phyloP scores from a whole-genome alignment of 768 basidiomycete species.

The Mycena olivaceomarginata region DNA sequence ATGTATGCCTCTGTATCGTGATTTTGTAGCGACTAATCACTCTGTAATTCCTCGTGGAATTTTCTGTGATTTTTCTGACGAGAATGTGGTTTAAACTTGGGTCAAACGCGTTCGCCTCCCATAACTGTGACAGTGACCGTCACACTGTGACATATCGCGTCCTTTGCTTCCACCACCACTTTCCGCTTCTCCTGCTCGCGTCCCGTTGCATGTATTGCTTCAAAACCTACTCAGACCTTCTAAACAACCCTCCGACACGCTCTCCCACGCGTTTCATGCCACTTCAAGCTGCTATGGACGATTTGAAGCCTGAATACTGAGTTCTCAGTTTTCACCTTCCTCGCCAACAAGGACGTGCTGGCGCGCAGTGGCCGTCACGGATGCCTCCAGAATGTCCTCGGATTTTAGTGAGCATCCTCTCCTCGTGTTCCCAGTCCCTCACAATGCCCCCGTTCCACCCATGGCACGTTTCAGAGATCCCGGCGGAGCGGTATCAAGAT shows the following conservation, averaged over 20 bases:
- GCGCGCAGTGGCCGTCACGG: no score
- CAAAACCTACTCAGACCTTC: neutral
- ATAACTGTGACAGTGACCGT: neutral
- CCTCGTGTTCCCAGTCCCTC: no score
- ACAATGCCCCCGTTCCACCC: no score
- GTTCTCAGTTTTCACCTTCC: neutral
- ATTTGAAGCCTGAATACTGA: neutral
- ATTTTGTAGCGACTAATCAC: no score
- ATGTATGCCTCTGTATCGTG: no score
- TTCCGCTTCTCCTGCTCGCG: neutral
- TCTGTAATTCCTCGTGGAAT: no score
- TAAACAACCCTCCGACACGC: neutral
- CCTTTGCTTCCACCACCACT: neutral
- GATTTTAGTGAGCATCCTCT: no score
- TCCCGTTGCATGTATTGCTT: neutral
- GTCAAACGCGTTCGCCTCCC: neutral
- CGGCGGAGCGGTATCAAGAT: no score
- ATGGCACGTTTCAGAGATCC: no score
- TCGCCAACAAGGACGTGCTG: neutral
- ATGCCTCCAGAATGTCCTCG: no score
- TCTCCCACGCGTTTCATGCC: neutral
- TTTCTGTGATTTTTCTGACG: neutral
- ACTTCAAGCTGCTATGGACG: neutral
- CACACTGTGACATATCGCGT: no score
- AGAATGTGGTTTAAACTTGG: neutral